Evolutionary conservation across 2,329 filamentous ascomycete species (phyloP).

Genomic region (Aplosporella prunicola): DNA sequence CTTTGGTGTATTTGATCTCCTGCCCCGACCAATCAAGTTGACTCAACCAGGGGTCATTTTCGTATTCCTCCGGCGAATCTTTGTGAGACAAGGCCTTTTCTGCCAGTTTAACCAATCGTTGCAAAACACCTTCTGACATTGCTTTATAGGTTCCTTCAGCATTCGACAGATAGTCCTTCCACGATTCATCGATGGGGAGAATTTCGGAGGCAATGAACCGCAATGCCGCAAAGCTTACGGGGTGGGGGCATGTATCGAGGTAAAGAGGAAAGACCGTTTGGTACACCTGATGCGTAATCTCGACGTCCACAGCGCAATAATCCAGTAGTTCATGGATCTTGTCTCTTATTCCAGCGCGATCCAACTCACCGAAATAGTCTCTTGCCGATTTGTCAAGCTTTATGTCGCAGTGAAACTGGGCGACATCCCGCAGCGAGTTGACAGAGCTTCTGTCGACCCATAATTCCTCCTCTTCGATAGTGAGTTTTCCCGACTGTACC

Average conservation of each 20-base stretch:
- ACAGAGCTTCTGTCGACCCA: slow-evolving; percentile 94
- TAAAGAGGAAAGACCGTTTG: slow-evolving; percentile 88
- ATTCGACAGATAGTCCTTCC: slow-evolving; percentile 75
- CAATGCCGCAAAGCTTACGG: slow-evolving; percentile 90
- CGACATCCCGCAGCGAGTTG: slow-evolving; percentile 90
- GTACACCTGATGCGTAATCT: slow-evolving; percentile 88
- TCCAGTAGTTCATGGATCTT: slow-evolving; percentile 77
- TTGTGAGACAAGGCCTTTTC: slow-evolving; percentile 70
- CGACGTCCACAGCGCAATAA: slow-evolving; percentile 92
- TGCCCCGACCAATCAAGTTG: slow-evolving; percentile 96
- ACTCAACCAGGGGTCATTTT: slow-evolving; percentile 77
- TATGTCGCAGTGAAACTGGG: slow-evolving; percentile 88
- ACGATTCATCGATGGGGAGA: slow-evolving; percentile 76
- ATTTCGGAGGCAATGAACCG: slow-evolving; percentile 91
- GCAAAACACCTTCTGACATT: slow-evolving; percentile 66
- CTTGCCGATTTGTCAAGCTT: slow-evolving; percentile 82
- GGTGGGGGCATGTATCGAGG: slow-evolving; percentile 82
- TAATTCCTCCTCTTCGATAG: slow-evolving; percentile 82
- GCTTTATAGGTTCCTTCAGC: slow-evolving; percentile 77
- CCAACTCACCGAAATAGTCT: slow-evolving; percentile 76
- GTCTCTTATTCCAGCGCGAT: slow-evolving; percentile 57
- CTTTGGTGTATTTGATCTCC: slow-evolving; percentile 82
- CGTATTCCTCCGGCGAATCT: slow-evolving; percentile 57
- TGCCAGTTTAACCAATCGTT: slow-evolving; percentile 63
- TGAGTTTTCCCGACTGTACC: slow-evolving; percentile 56